Evolutionary conservation across 1,284 basidiomycete genomes (phyloP), one percentile per base, ranked within the genome.

Genomic region (Ceratobasidium papillatum): DNA sequence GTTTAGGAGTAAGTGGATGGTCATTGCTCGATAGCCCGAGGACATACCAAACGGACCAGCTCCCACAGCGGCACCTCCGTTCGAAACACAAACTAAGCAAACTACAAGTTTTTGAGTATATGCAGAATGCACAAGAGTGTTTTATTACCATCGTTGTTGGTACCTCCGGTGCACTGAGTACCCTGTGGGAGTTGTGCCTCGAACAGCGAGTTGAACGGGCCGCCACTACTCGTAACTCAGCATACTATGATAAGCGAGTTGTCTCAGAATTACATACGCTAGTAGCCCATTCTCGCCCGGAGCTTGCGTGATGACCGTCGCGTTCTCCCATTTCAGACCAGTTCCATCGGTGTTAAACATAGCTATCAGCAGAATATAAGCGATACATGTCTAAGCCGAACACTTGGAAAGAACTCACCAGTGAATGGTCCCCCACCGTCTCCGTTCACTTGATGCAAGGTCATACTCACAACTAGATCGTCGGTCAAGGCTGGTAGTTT

Each of bases 331-430:
- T 22, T 59, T 72, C 30, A 61, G 56, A 51, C 68, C 68, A 27
- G 68, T 72, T 45, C 68, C 68, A 32, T 72, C 68, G 43, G 68
- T 61, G n/a, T 72, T 72, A 43, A 72, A 72, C 68, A 72, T 72
- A 19, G 68, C 68, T 72, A 32, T 12, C 9, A 17, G 22, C 1
- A 4, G 45, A 14, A 7, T 2, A 14, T 72, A 22, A 72, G 43
- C 17, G 36, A 8, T 2, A 34, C 0, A 45, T 14, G 12, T 3
- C 30, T 19, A 22, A 22, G 34, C 1, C 1, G 22, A 71, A 11
- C 25, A 34, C 19, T 2, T 49, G 32, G n/a, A 19, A 49, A 19
- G 25, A 11, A 36, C 56, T 27, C 17, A 72, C 68, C 68, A 17
- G 68, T 72, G 27, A 72, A 72, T 17, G 68, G 68, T 25, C 68